Evolutionary conservation across 208 protist species (phyloP), one percentile per base, ranked within the genome.

Genomic region (Acanthamoeba rhysodes): DNA sequence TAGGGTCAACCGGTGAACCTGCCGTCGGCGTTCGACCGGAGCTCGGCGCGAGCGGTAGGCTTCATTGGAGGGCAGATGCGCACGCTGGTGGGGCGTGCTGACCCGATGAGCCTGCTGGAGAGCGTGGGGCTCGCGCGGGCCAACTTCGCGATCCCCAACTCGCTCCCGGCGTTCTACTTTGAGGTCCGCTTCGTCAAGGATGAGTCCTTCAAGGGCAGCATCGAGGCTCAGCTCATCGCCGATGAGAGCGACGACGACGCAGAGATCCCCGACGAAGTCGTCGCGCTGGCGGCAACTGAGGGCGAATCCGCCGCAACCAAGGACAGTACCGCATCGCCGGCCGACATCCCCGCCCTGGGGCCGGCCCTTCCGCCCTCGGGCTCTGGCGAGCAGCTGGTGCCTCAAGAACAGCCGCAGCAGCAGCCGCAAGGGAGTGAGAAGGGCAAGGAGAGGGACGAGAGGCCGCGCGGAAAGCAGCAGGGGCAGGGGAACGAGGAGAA

Each of bases 111-210:
- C 41, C 16, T 88, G 55, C 14, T 91, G 55, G 59, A 80, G 48
- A 82, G 72, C 57, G 68, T 90, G 29, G 93, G 94, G 18, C 29
- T 95, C 6, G 94, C 94, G 32, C 41, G 82, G 6, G 82, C 94
- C 7, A 95, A 95, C 53, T 91, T 34, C 53, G 48, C 88, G 55
- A 95, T 95, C 32, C 94, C 94, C 20, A 95, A 95, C 59, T 78
- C 94, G 4, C 50, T 95, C 6, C 94, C 94, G 4, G 66, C 94
- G 7, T 95, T 76, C 55, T 95, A 95, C 88, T 95, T 95, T 80
- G 94, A 95, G 64, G 53, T 95, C 37, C 74, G 48, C 27, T 50
- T 95, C 22, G 14, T 74, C 7, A 8, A 41, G 18, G 85, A 95
- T 14, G 32, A 70, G n/a, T 87, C 78, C 10, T 87, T 87, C 48